These are phyloP conservation scores for Hypericum perforatum DNA, from an alignment of 345 rosid genomes.

Conservation along the genomic window DNA sequence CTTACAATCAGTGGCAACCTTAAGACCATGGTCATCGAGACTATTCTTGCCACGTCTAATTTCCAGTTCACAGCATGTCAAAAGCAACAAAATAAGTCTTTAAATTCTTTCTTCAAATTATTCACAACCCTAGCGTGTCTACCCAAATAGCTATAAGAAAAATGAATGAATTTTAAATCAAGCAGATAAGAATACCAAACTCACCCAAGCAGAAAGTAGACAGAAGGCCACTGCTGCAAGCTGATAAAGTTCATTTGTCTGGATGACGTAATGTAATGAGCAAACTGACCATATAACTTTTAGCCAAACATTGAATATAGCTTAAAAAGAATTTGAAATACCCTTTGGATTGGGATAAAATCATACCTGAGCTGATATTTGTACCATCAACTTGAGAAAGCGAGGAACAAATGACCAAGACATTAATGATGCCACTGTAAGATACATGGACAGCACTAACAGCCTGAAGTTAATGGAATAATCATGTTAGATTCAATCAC, in stretches of 20 bases:
- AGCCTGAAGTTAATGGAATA: slow-evolving; percentile 38
- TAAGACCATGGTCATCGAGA: no score
- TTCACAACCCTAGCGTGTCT: no score
- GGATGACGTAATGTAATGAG: slow-evolving; percentile 21
- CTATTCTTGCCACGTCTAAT: no score
- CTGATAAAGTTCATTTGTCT: slow-evolving; percentile 98
- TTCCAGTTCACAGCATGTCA: no score
- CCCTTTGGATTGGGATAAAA: not conserved
- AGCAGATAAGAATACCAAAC: slow-evolving; percentile 8
- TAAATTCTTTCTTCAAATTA: no score
- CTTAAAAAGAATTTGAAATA: not conserved
- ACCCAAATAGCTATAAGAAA: no score
- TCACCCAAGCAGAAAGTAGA: slow-evolving; percentile 98
- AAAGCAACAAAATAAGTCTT: no score
- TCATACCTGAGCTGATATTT: slow-evolving; percentile 94
- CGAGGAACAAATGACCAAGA: slow-evolving; percentile 98
- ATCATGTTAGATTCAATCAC: no score
- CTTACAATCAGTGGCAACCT: not conserved
- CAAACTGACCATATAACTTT: not conserved
- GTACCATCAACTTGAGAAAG: slow-evolving; percentile 90
- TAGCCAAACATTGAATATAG: slow-evolving; percentile 2
- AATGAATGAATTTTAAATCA: no score
- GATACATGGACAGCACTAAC: slow-evolving; percentile 66
- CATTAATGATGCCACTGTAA: slow-evolving; percentile 59
- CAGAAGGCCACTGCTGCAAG: slow-evolving; percentile 98